Evolutionary conservation across 164 flowering plant species (phyloP).

Genomic region (Sedum album): DNA sequence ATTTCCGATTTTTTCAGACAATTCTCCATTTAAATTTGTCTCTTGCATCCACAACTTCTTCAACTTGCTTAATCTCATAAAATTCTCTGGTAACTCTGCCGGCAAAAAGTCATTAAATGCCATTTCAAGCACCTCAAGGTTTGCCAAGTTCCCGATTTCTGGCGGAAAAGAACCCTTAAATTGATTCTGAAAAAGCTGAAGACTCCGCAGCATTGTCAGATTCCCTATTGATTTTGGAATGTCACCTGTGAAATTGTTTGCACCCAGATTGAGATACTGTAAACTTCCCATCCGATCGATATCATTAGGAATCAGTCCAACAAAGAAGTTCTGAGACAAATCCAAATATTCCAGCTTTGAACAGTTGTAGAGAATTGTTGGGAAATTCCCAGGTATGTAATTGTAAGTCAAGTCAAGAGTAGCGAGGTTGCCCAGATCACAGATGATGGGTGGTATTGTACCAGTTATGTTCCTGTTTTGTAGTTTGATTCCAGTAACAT

Average conservation of each 20-base stretch:
- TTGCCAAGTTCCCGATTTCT: slow-evolving; percentile 45
- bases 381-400: slow-evolving; percentile 50
- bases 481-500: slow-evolving; percentile 35
- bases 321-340: slow-evolving; percentile 51
- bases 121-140: slow-evolving; percentile 35
- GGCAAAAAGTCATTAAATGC: slow-evolving; percentile 32
- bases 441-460: slow-evolving; percentile 36
- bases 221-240: slow-evolving; percentile 46
- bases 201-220: slow-evolving; percentile 18
- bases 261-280: slow-evolving; percentile 29
- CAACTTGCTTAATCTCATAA: slow-evolving; percentile 45
- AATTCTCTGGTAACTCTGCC: slow-evolving; percentile 32
- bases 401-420: slow-evolving; percentile 26
- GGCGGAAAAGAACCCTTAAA: slow-evolving; percentile 53
- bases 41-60: slow-evolving; percentile 26
- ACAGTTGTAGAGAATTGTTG: slow-evolving; percentile 41
- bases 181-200: slow-evolving; percentile 26
- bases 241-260: slow-evolving; percentile 64
- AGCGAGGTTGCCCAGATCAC: slow-evolving; percentile 42
- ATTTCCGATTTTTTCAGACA: slow-evolving; percentile 33
- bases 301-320: slow-evolving; percentile 48
- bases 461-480: slow-evolving; percentile 15
- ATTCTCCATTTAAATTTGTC: slow-evolving; percentile 42
- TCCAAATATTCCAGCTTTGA: slow-evolving; percentile 39
- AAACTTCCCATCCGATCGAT: slow-evolving; percentile 38